phyloP scores from a whole-genome alignment of 2,329 filamentous ascomycete genomes.

The Neonectria ditissima region DNA sequence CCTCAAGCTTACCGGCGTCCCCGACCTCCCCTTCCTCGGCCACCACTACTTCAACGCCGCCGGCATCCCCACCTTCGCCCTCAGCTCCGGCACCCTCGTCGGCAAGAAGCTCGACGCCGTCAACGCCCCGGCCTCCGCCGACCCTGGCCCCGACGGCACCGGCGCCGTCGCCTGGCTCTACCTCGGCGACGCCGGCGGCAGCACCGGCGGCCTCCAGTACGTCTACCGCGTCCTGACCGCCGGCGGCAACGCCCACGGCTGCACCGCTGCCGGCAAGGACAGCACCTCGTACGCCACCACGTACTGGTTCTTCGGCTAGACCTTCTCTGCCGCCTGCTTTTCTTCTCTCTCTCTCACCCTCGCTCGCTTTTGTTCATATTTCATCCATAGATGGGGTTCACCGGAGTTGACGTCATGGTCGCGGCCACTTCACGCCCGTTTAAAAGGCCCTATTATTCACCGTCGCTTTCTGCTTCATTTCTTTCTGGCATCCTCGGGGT shows the following conservation, averaged over 20 bases:
- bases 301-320: conserved; percentile 68
- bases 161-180: conserved; percentile 68
- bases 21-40: conserved; percentile 62
- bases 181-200: conserved; percentile 57
- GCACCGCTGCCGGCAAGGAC: conserved; percentile 56
- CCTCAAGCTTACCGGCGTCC: conserved; percentile 53
- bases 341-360: conserved; percentile 27
- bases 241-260: conserved; percentile 61
- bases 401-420: conserved; percentile 39
- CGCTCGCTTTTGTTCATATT: conserved; percentile 37
- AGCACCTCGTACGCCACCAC: conserved; percentile 68
- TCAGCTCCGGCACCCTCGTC: conserved; percentile 57
- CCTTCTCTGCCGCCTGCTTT: not conserved
- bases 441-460: conserved; percentile 8
- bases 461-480: conserved; percentile 13
- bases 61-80: conserved; percentile 70
- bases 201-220: conserved; percentile 52
- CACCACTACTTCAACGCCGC: conserved; percentile 74
- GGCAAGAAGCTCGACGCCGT: conserved; percentile 62
- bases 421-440: conserved; percentile 25
- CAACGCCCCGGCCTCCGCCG: conserved; percentile 63
- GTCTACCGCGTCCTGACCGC: conserved; percentile 69
- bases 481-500: conserved; percentile 27
- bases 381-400: conserved; percentile 34
- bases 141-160: conserved; percentile 59